Evolutionary conservation across 148 eudicot species (phyloP).

Genomic region (Pouteria glomerata): DNA sequence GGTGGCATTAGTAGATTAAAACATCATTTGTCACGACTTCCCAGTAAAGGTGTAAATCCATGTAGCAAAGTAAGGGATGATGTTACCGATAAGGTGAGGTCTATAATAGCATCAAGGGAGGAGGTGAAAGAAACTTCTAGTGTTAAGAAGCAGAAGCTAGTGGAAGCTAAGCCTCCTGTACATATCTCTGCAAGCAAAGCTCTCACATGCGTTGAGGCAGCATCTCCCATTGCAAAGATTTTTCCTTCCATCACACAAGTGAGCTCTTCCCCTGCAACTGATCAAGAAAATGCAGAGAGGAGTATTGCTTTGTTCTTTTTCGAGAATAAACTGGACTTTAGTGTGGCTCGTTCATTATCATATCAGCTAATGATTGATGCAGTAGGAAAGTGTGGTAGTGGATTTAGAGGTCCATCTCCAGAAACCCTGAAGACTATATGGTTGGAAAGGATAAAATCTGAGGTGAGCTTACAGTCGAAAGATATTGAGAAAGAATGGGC

Average conservation of each 20-base stretch:
- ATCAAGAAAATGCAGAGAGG: constrained; percentile 72
- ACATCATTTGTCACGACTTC: constrained; percentile 89
- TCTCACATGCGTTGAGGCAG: constrained; percentile 30
- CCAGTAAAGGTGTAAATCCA: constrained; percentile 96
- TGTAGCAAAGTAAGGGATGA: constrained; percentile 91
- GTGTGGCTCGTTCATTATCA: constrained; percentile 76
- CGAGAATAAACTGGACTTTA: constrained; percentile 79
- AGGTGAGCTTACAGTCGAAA: constrained; percentile 52
- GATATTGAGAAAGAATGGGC: constrained; percentile 88
- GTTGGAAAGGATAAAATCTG: constrained; percentile 71
- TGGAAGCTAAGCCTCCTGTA: constrained; percentile 43
- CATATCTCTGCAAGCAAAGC: constrained; percentile 28
- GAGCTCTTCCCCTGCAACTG: constrained; percentile 27
- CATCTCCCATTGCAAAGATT: constrained; percentile 34
- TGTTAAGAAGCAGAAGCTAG: constrained; percentile 50
- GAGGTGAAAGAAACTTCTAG: constrained; percentile 48
- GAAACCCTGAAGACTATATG: constrained; percentile 67
- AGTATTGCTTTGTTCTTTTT: constrained; percentile 84
- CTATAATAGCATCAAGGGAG: constrained; percentile 63
- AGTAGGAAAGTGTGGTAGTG: constrained; percentile 55
- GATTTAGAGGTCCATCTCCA: constrained; percentile 71
- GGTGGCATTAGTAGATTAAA: constrained; percentile 95
- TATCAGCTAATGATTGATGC: constrained; percentile 89
- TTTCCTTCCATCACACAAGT: constrained; percentile 39
- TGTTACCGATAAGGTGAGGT: constrained; percentile 70